Percentiles rank a stretch among this genome's conserved stretches.
Evolutionary conservation across 2,329 filamentous ascomycete genomes (phyloP).

Genomic region (Leptodontidium sp.): DNA sequence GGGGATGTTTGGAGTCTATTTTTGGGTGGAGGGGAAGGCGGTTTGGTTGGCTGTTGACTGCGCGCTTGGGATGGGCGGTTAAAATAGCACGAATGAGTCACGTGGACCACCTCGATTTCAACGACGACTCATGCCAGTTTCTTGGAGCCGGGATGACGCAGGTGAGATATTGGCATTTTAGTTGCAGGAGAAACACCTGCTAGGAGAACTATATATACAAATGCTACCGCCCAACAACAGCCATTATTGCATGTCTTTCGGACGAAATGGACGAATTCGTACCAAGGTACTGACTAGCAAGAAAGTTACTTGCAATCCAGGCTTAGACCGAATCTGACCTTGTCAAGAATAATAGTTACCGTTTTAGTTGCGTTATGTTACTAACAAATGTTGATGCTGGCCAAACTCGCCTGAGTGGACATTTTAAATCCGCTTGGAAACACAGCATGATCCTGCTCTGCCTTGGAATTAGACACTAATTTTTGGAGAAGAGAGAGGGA

Average conservation of each 20-base stretch:
- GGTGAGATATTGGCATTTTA: constrained; percentile 27
- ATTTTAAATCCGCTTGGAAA: not conserved
- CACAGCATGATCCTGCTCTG: not conserved
- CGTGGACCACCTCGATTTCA: constrained; percentile 15
- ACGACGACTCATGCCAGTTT: not conserved
- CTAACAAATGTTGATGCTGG: not conserved
- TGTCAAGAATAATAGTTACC: not conserved
- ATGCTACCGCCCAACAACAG: not conserved
- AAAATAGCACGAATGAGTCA: constrained; percentile 17
- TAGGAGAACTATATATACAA: constrained; percentile 27
- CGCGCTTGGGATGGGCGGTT: constrained; percentile 30
- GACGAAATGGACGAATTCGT: constrained; percentile 2
- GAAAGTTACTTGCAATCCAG: not conserved
- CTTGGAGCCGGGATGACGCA: not conserved
- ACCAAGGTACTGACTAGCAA: not conserved
- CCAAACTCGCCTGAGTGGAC: not conserved
- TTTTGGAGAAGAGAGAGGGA: not conserved
- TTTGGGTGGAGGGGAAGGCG: constrained; percentile 17
- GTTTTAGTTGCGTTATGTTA: not conserved
- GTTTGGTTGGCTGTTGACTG: constrained; percentile 28
- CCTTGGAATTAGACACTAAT: not conserved
- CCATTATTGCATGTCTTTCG: constrained; percentile 1
- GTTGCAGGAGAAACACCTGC: constrained; percentile 18
- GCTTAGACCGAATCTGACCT: not conserved
- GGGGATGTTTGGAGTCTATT: constrained; percentile 28